Evolutionary conservation across 371 early-diverging fungal genomes (phyloP).

Genomic region (Nematocida displodere): DNA sequence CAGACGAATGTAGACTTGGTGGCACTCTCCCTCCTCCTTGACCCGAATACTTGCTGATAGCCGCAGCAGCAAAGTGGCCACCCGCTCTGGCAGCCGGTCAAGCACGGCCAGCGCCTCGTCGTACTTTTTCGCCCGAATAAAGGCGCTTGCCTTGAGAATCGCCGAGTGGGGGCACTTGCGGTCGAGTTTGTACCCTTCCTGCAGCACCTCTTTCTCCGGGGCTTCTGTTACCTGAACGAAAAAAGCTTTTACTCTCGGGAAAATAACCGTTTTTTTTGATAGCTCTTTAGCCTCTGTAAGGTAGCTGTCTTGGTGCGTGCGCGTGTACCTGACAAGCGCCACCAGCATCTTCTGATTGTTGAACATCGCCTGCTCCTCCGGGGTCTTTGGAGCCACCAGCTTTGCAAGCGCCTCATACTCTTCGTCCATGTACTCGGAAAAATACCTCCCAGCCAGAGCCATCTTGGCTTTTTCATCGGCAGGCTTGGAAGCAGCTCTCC

Average conservation of each 20-base stretch:
- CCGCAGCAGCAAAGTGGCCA: constrained; percentile 2
- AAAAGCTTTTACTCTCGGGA: not conserved
- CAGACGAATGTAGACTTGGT: not conserved
- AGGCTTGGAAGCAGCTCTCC: not conserved
- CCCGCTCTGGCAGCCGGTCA: not conserved
- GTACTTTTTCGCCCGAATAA: constrained; percentile 15
- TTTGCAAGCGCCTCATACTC: constrained; percentile 15
- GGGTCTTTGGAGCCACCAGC: not conserved
- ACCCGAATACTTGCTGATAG: not conserved
- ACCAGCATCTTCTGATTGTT: constrained; percentile 41
- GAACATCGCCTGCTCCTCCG: constrained; percentile 7
- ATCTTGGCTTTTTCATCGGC: constrained; percentile 34
- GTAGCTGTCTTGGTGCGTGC: not conserved
- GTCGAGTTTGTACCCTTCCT: constrained; percentile 43
- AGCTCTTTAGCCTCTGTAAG: constrained; percentile 13
- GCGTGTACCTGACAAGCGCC: constrained; percentile 2
- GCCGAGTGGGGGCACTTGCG: constrained; percentile 10
- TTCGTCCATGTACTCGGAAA: constrained; percentile 8
- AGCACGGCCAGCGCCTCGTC: constrained; percentile 12
- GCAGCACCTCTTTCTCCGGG: constrained; percentile 6
- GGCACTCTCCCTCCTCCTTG: not conserved
- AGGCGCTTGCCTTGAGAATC: constrained; percentile 15
- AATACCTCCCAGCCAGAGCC: constrained; percentile 33
- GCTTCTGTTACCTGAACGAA: not conserved
- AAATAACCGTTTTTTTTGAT: constrained; percentile 2